Evolutionary conservation across 495 filamentous ascomycete genomes (phyloP).

Genomic region (Aspergillus heteromorphus): DNA sequence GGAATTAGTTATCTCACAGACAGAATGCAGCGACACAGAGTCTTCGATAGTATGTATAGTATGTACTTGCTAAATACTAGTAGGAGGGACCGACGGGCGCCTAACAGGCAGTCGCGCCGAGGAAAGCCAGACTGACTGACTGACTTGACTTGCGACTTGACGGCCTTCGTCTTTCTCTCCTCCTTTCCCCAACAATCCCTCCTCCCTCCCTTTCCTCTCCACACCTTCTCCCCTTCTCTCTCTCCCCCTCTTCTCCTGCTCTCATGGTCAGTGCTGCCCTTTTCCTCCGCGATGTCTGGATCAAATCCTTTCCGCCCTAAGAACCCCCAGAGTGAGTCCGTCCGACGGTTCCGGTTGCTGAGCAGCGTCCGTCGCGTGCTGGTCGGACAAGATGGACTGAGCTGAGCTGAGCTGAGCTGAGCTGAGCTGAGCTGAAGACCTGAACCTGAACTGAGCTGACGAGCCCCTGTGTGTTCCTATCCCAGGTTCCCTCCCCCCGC

Average conservation of each 20-base stretch:
- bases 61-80: too few relatives aligned
- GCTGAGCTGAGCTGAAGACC: background rate
- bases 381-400: background rate
- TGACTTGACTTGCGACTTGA: background rate
- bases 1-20: background rate
- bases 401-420: background rate
- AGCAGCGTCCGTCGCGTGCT: conserved; percentile 2
- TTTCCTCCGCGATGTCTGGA: conserved; percentile 46
- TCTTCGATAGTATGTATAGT: too few relatives aligned
- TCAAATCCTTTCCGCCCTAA: conserved; percentile 54
- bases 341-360: conserved; percentile 16
- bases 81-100: too few relatives aligned
- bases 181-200: conserved; percentile 2
- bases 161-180: background rate
- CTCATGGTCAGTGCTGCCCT: conserved; percentile 26
- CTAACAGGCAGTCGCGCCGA: too few relatives aligned
- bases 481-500: background rate
- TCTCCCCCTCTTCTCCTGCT: conserved; percentile 12
- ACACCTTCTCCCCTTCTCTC: conserved; percentile 7
- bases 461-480: background rate
- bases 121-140: too few relatives aligned
- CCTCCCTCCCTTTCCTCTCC: conserved; percentile 13
- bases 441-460: conserved; percentile 18
- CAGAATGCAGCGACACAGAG: background rate
- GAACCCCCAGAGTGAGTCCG: conserved; percentile 31